Evolutionary conservation across 2,329 filamentous ascomycete genomes (phyloP), one percentile per base, ranked within the genome.

Genomic region (Sarocladium kiliense): DNA sequence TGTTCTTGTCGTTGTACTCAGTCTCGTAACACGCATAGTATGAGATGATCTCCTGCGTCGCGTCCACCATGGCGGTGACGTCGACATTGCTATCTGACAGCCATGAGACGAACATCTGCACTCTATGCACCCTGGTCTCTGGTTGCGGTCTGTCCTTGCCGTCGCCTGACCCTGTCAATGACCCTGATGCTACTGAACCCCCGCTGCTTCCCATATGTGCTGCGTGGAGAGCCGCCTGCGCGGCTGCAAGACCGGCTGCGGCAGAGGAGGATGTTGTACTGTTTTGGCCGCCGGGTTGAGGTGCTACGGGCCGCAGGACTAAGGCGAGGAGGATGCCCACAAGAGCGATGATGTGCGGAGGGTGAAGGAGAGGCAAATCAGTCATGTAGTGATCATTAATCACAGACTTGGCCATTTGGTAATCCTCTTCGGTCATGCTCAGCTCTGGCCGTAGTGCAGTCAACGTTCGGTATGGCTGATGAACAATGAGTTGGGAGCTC

Each of bases 351-450:
- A 90, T 80, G 64, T 96, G 91, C n/a, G 92, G 92, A 12, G 91
- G 80, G 65, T 91, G 88, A 0, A 95, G 78, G 14, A 97, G 77
- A 1, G 90, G 89, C n/a, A 96, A 77, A 67, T 97, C 92, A 7
- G 92, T 96, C 71, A 95, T 86, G 73, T 90, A 96, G 68, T 90
- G 88, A 68, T 97, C 92, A 71, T 96, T 97, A 67, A 96, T 86
- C 58, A 96, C 84, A 1, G 85, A 88, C 77, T 88, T 88, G 27
- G 91, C 89, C 30, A 95, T 78, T 45, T 84, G 80, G 26, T 84
- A 78, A 66, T 97, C 92, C 59, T 96, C 92, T 56, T 84, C 81
- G n/a, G 82, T 83, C 42, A 97, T 77, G 47, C 77, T 75, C 57
- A 96, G 80, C 57, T 88, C 82, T 54, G 77, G 74, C 60, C 89